Conservation (phyloP, 2,329 filamentous ascomycete genomes). For the Pezicula radicicola region DNA sequence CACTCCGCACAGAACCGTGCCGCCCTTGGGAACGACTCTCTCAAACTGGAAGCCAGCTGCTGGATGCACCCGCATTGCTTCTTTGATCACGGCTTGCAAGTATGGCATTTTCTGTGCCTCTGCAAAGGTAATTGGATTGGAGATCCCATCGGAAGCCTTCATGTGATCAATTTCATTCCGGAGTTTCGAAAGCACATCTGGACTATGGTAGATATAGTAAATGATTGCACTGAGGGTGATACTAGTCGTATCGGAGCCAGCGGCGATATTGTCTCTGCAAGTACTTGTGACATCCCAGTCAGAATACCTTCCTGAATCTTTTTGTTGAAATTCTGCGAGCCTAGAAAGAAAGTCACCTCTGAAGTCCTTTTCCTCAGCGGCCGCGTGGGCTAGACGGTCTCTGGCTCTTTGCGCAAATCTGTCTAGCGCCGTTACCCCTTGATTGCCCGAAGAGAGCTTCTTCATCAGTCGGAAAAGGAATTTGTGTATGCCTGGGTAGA, state of each 20-base stretch:
- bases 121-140: constrained; percentile 27
- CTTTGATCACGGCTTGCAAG: constrained; percentile 44
- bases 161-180: constrained; percentile 33
- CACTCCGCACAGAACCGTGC: constrained; percentile 33
- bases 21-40: constrained; percentile 40
- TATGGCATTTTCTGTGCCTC: constrained; percentile 35
- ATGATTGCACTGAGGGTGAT: constrained; percentile 30
- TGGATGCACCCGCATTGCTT: constrained; percentile 44
- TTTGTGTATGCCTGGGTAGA: neutral
- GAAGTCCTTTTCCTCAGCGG: no score
- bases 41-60: constrained; percentile 39
- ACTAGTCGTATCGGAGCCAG: constrained; percentile 30
- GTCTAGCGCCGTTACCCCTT: no score
- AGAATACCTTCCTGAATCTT: neutral
- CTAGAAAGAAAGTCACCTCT: constrained; percentile 4
- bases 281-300: neutral
- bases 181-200: constrained; percentile 29
- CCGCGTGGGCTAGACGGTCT: no score
- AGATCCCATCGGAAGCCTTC: constrained; percentile 3
- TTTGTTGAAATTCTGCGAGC: neutral
- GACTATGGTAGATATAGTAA: constrained; percentile 27
- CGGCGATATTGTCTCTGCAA: neutral
- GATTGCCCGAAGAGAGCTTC: no score
- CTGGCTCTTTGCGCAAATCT: no score
- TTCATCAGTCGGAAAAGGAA: neutral